Percentiles rank a stretch among this genome's conserved stretches.
Evolutionary conservation across 768 basidiomycete species (phyloP).

Genomic region (Fibroporia radiculosa): DNA sequence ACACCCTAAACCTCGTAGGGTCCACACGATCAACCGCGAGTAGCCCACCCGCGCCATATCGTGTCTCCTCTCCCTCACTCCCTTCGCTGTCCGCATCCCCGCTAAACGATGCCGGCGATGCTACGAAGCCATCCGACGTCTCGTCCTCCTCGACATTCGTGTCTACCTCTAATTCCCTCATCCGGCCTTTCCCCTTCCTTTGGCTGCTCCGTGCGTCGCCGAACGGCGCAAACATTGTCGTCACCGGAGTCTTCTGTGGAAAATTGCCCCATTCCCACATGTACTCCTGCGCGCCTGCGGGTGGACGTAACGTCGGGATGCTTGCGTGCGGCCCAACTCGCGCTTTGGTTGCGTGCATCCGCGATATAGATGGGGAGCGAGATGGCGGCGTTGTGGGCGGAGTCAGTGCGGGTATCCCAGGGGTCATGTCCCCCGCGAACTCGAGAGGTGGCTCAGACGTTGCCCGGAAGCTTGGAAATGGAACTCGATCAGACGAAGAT

Average conservation of each 20-base stretch:
- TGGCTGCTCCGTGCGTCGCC: slow-evolving; percentile 20
- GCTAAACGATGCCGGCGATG: not conserved
- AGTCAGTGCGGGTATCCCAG: slow-evolving; percentile 1
- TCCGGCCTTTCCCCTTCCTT: slow-evolving; percentile 13
- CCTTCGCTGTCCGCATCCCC: slow-evolving; percentile 16
- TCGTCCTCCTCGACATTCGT: not conserved
- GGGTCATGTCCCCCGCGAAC: slow-evolving; percentile 18
- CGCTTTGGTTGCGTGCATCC: slow-evolving; percentile 5
- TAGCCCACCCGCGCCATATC: slow-evolving; percentile 45
- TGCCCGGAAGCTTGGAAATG: slow-evolving; percentile 35
- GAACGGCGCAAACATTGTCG: slow-evolving; percentile 35
- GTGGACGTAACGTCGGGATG: slow-evolving; percentile 8
- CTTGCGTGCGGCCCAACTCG: slow-evolving; percentile 6
- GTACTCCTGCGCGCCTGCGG: slow-evolving; percentile 48
- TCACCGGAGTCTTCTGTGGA: slow-evolving; percentile 70
- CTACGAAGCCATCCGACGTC: not conserved
- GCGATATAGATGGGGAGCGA: slow-evolving; percentile 15
- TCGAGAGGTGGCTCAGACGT: slow-evolving; percentile 60
- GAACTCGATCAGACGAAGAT: slow-evolving; percentile 22
- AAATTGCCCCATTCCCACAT: slow-evolving; percentile 95
- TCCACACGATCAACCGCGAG: slow-evolving; percentile 55
- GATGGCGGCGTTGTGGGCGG: slow-evolving; percentile 4
- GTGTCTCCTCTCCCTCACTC: slow-evolving; percentile 16
- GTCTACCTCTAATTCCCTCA: slow-evolving; percentile 1
- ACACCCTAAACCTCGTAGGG: slow-evolving; percentile 54